Evolutionary conservation across 2,329 filamentous ascomycete species (phyloP), one percentile per base, ranked within the genome.

Genomic region (Dryadomyces quercus-mongolicae): DNA sequence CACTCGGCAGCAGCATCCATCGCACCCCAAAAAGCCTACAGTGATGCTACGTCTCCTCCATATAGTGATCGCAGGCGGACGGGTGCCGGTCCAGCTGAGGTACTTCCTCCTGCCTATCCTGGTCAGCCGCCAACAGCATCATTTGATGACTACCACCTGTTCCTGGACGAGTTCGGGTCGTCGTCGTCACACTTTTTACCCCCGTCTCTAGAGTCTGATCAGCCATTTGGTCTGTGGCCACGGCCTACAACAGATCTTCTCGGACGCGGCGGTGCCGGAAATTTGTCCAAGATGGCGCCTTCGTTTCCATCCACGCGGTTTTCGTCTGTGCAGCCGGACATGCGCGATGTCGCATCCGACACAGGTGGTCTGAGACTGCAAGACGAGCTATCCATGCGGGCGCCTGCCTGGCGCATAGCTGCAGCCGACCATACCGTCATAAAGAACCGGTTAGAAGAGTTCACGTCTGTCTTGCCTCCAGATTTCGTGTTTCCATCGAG

Each of bases 401-500:
- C 65, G 8, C 66, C 65, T 18, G 68, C 67, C 3, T 70, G 73
- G 66, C 70, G 69, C 55, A 77, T 81, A 42, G 80, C 76, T 18
- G 72, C 71, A 10, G 70, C 69, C 55, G 79, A 81, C 58, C 75
- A 81, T 61, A 72, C 70, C 5, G 67, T 73, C 12, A 80, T 84
- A 54, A 77, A 78, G 61, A 77, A 72, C 54, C 74, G 78, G n/a
- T 66, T 85, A 0, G 74, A 80, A 20, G 79, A 83, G 57, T 85
- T 84, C 58, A 78, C 78, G 0, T 71, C 74, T 1, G 76, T 83
- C 5, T 65, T 85, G 21, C 78, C 82, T 0, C 71, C 68, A 52
- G 80, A 81, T 60, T 88, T 88, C 59, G 74, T 80, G 3, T 78
- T 88, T 51, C 84, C 85, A 1, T 86, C 84, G 5, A 76, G 84